These are phyloP conservation scores for Luffa acutangula DNA, from an alignment of 306 rosid genomes.

Conservation along the genomic window DNA sequence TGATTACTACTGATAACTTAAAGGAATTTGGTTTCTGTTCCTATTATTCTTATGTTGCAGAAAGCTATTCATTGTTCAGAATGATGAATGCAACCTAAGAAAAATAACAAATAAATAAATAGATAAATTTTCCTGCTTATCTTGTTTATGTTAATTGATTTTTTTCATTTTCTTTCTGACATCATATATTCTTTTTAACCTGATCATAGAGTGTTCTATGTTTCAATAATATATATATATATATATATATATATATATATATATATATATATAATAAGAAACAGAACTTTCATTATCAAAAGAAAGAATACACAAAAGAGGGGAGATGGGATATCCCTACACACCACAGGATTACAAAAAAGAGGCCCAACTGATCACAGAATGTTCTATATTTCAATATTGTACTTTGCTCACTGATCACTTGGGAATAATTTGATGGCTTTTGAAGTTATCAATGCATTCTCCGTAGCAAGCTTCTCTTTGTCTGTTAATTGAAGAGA, in stretches of 20 bases:
- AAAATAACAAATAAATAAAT: background rate
- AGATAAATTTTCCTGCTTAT: background rate
- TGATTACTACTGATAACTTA: background rate
- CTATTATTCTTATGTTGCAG: background rate
- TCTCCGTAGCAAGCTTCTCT: background rate
- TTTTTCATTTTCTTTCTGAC: background rate
- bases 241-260: no score
- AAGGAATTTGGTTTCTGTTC: background rate
- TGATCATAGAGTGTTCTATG: background rate
- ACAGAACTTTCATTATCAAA: no score
- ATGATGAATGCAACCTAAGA: background rate
- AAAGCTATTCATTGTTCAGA: background rate
- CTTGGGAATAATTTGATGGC: background rate
- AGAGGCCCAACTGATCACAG: background rate
- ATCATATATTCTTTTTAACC: background rate
- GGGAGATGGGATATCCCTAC: no score
- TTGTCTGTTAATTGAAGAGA: background rate
- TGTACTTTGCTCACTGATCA: background rate
- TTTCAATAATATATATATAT: background rate
- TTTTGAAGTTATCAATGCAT: background rate
- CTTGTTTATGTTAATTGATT: background rate
- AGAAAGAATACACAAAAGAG: no score
- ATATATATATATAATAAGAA: no score
- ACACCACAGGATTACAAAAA: no score
- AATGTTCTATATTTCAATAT: background rate